These are phyloP conservation scores for Chrysopogon serrulatus DNA, from an alignment of 176 grass and related monocot species.

Conservation along the genomic window DNA sequence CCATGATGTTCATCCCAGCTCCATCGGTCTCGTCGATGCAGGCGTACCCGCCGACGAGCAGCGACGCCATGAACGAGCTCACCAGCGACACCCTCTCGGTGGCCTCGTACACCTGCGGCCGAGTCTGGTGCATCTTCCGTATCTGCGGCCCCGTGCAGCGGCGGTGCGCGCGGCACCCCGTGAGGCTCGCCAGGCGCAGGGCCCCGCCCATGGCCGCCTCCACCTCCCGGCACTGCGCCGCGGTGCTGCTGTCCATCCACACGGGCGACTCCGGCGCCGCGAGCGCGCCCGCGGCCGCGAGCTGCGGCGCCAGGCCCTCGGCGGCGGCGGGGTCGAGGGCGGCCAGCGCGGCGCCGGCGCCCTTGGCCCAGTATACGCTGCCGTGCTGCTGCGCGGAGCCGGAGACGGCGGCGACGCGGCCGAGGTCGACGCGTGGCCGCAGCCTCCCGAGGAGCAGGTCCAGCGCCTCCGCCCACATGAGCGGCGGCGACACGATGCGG, in stretches of 20 bases:
- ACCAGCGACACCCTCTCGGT: constrained; percentile 84
- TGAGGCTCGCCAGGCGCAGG: constrained; percentile 56
- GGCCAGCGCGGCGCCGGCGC: constrained; percentile 6
- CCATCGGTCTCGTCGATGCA: constrained; percentile 86
- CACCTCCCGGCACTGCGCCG: constrained; percentile 54
- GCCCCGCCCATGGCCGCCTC: constrained; percentile 63
- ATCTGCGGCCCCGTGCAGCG: constrained; percentile 83
- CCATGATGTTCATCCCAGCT: constrained; percentile 95
- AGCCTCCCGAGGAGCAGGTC: constrained; percentile 51
- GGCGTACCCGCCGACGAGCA: constrained; percentile 67
- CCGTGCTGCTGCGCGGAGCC: constrained; percentile 73
- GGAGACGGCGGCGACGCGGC: constrained; percentile 51
- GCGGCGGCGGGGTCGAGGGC: constrained; percentile 28
- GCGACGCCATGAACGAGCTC: constrained; percentile 81
- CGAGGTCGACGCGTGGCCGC: constrained; percentile 26
- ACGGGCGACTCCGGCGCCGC: constrained; percentile 45
- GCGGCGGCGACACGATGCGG: constrained; percentile 68
- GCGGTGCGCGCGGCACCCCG: constrained; percentile 72
- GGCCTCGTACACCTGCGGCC: constrained; percentile 39
- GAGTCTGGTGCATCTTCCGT: constrained; percentile 50
- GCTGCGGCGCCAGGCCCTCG: constrained; percentile 25
- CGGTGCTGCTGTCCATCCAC: constrained; percentile 81
- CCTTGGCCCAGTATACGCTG: constrained; percentile 60
- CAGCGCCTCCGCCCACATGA: constrained; percentile 84
- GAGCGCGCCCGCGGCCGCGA: constrained; percentile 24